These are phyloP conservation scores for Claviceps pazoutovae DNA, from an alignment of 2,329 filamentous ascomycete genomes.

Conservation along the genomic window DNA sequence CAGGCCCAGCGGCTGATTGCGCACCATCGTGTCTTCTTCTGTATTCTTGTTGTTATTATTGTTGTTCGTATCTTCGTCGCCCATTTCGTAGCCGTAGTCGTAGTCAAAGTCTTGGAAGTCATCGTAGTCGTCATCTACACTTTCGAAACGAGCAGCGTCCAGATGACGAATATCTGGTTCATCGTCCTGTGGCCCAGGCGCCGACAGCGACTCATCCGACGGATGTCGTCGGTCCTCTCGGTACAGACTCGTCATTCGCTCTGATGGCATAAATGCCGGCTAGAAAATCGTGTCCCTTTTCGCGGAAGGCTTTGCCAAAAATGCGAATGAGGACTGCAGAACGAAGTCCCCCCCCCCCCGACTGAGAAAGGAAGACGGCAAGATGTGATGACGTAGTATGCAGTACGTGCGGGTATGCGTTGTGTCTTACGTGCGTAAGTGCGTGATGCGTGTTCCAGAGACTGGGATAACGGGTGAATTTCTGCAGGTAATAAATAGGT, in stretches of 20 bases:
- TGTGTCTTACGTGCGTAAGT: too few relatives aligned
- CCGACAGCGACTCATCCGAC: not conserved
- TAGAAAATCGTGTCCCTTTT: not conserved
- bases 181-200: not conserved
- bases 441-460: not conserved
- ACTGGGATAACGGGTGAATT: not conserved
- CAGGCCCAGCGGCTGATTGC: slow-evolving; percentile 1
- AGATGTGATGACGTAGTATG: not conserved
- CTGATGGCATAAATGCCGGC: too few relatives aligned
- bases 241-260: not conserved
- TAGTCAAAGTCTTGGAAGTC: not conserved
- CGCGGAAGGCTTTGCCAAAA: not conserved
- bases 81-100: too few relatives aligned
- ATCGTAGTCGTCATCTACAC: not conserved
- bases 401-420: too few relatives aligned
- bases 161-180: too few relatives aligned
- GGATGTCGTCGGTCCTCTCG: not conserved
- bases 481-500: not conserved
- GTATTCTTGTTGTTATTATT: too few relatives aligned
- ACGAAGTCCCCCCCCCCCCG: too few relatives aligned
- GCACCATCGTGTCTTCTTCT: not conserved
- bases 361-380: too few relatives aligned
- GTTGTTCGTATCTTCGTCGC: not conserved
- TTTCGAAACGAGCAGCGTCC: not conserved
- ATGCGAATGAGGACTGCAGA: slow-evolving; percentile 3